Evolutionary conservation across 441 rosid genomes (phyloP), one percentile per base, ranked within the genome.

Genomic region (Gossypium lobatum): DNA sequence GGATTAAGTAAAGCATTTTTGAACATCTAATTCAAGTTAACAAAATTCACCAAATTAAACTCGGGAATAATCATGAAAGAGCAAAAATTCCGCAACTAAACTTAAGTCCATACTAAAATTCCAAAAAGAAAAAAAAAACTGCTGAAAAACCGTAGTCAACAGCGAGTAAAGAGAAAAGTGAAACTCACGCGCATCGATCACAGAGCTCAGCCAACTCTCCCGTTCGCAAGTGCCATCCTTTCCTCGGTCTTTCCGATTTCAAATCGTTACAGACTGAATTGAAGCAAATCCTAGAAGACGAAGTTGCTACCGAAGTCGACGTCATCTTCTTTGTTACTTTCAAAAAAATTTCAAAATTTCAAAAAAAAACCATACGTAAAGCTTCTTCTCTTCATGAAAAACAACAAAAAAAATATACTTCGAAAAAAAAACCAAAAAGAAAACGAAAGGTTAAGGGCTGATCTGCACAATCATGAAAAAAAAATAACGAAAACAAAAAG

Each of bases 121-220:
- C 42, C 42, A 34, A 34, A 73, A 34, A 45, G 5, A 16, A 65
- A 9, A 5, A 39, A 66, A 46, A 14, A 65, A 6, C 67, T n/a
- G 69, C 16, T 4, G 48, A 46, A 64, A 73, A 11, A 73, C 8
- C 45, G 2, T 74, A 69, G 78, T 64, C 67, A 77, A 64, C 34
- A 23, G 57, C 59, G 71, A 70, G 34, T 21, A 54, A 37, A 55
- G 23, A 4, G 31, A 16, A 26, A 65, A 58, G 26, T 31, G 31
- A 20, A 25, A 77, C 87, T 88, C 80, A 96, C 99, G 85, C 95
- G 95, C 99, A 96, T 79, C 93, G 90, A 82, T 89, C 91, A 85
- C 99, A 96, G 48, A 96, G 98, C 77, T 91, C 91, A 5, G 89
- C 97, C 52, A 79, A 83, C 78, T 91, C 97, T 26, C 97, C 98